Evolutionary conservation across 1,139 yeast species (phyloP).

Genomic region (Protomyces lactucae-debilis): DNA sequence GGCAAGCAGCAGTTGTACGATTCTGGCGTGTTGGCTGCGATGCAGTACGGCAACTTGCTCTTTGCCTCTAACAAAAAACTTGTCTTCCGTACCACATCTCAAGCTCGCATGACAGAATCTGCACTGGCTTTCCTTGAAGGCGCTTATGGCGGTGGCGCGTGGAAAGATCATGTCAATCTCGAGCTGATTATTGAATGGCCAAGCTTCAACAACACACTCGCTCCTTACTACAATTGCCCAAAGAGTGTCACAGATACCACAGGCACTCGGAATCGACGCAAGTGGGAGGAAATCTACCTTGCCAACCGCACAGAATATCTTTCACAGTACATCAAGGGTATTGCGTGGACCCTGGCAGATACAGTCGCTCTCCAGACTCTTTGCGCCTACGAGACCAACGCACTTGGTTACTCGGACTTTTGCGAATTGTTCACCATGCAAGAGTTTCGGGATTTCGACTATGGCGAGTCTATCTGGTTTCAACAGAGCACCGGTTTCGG

Average conservation of each 20-base stretch:
- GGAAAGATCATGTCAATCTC: constrained; percentile 17
- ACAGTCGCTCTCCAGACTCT: constrained; percentile 41
- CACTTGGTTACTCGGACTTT: constrained; percentile 47
- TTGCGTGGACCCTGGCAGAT: constrained; percentile 38
- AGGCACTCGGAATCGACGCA: constrained; percentile 4
- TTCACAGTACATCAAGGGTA: constrained; percentile 53
- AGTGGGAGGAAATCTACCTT: constrained; percentile 19
- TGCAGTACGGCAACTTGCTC: constrained; percentile 16
- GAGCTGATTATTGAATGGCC: constrained; percentile 20
- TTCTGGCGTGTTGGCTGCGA: constrained; percentile 18
- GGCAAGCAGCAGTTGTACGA: constrained; percentile 25
- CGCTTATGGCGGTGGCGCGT: constrained; percentile 13
- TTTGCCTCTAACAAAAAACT: constrained; percentile 2
- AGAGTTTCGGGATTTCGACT: constrained; percentile 50
- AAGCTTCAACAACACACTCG: constrained; percentile 17
- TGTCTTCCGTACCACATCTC: constrained; percentile 23
- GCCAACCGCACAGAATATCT: constrained; percentile 67
- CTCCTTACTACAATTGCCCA: constrained; percentile 19
- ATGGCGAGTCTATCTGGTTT: constrained; percentile 45
- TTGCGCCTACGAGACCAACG: constrained; percentile 51
- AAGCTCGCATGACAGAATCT: constrained; percentile 21
- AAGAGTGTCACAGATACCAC: constrained; percentile 5
- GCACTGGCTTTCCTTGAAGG: constrained; percentile 24
- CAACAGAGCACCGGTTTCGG: constrained; percentile 44
- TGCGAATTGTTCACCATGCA: constrained; percentile 49